A percentile compares a stretch with the other conserved stretches of the same genome.
Conservation (phyloP, 352 stramenopile genomes). For the Phytopythium aichiense region DNA sequence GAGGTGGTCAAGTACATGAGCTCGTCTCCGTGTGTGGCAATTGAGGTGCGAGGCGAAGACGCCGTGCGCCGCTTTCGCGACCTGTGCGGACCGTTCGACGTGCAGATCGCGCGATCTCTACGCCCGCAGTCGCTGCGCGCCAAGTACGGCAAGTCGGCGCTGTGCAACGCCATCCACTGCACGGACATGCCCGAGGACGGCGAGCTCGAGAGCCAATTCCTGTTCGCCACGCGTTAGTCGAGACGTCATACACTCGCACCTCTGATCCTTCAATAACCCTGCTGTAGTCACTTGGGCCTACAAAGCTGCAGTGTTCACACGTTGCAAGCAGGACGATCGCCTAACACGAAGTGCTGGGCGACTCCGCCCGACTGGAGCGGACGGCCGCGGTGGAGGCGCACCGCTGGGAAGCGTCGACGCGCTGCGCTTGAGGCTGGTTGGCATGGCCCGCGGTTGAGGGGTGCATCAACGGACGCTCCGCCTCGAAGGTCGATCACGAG, state of each 20-base stretch:
- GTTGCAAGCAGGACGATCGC: no score
- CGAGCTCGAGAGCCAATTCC: slow-evolving; percentile 86
- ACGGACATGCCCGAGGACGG: slow-evolving; percentile 91
- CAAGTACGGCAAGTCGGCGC: slow-evolving; percentile 76
- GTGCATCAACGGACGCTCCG: no score
- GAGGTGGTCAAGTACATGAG: slow-evolving; percentile 91
- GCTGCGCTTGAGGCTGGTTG: no score
- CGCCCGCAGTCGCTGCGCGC: slow-evolving; percentile 81
- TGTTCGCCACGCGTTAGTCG: slow-evolving; percentile 50
- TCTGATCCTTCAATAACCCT: no score
- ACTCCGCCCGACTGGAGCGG: no score
- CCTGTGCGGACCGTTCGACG: slow-evolving; percentile 85
- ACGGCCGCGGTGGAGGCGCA: no score
- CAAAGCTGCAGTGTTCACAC: no score
- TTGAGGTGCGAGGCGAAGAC: slow-evolving; percentile 89
- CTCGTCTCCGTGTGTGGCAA: slow-evolving; percentile 75
- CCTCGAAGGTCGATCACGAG: no score
- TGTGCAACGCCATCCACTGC: slow-evolving; percentile 91
- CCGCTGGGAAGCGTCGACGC: no score
- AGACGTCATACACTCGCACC: not conserved
- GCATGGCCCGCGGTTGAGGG: no score
- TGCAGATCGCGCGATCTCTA: slow-evolving; percentile 87
- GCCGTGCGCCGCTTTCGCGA: slow-evolving; percentile 75
- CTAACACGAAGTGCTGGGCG: no score
- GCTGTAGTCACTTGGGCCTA: no score